Conservation (phyloP, 306 rosid genomes). For the Trifolium repens region DNA sequence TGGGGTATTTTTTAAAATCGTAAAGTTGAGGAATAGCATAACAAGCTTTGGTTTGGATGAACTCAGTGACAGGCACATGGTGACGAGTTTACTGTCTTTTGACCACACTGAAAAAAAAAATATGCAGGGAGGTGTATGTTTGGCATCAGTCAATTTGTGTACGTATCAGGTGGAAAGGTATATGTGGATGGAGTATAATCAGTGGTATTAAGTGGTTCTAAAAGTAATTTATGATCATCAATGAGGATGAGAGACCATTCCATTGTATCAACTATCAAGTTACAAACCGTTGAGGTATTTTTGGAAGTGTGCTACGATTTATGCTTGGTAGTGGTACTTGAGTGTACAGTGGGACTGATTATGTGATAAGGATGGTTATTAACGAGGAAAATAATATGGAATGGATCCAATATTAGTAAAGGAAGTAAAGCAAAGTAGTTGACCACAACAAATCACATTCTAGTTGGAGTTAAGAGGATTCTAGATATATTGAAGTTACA, state of each 20-base stretch:
- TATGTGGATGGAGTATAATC: background rate
- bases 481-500: background rate
- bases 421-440: background rate
- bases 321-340: background rate
- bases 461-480: background rate
- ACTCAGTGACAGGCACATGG: background rate
- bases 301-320: background rate
- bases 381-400: background rate
- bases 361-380: background rate
- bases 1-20: background rate
- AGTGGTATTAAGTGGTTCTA: background rate
- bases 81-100: background rate
- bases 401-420: background rate
- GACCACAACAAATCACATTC: background rate
- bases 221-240: background rate
- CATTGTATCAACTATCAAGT: background rate
- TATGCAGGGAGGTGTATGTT: background rate
- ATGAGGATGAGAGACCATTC: background rate
- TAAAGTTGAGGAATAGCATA: background rate
- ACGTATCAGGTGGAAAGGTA: background rate
- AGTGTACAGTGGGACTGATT: background rate
- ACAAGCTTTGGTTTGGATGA: background rate
- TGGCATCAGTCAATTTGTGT: background rate
- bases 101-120: background rate
- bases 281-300: background rate